phyloP scores from a whole-genome alignment of 805 yeast species.

The Spathaspora passalidarum region DNA sequence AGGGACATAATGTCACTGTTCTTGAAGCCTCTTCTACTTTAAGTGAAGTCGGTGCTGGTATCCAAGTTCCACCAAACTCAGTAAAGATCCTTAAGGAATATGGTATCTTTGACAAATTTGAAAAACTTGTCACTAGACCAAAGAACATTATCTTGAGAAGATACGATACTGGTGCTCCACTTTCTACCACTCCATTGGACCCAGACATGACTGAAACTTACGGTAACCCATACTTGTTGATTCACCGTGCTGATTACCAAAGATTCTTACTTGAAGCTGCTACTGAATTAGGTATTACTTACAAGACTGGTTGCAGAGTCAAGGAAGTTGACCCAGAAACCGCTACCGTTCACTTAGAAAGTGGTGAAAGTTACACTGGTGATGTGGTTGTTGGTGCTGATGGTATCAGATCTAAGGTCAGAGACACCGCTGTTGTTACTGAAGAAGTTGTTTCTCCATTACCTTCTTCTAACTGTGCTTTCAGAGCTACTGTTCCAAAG shows the following conservation, averaged over 20 bases:
- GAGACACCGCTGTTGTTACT: constrained; percentile 15
- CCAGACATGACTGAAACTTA: constrained; percentile 15
- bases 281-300: constrained; percentile 15
- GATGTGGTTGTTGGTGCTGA: constrained; percentile 30
- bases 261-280: constrained; percentile 20
- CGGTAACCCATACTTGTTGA: constrained; percentile 18
- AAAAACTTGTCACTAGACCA: constrained; percentile 15
- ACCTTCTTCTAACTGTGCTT: constrained; percentile 10
- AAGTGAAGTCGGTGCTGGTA: constrained; percentile 32
- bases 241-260: constrained; percentile 27
- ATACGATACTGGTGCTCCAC: constrained; percentile 19
- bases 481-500: constrained; percentile 12
- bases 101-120: constrained; percentile 16
- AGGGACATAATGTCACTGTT: constrained; percentile 23
- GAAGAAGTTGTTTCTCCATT: constrained; percentile 9
- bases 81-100: constrained; percentile 18
- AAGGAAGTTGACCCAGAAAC: constrained; percentile 18
- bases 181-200: constrained; percentile 17
- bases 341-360: constrained; percentile 21
- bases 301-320: constrained; percentile 13
- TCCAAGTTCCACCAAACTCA: constrained; percentile 29
- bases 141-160: constrained; percentile 10
- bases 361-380: constrained; percentile 17
- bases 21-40: constrained; percentile 23
- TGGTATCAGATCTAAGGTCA: constrained; percentile 22